These are phyloP conservation scores for Cenococcum geophilum DNA, from an alignment of 495 filamentous ascomycete species.

Conservation along the genomic window DNA sequence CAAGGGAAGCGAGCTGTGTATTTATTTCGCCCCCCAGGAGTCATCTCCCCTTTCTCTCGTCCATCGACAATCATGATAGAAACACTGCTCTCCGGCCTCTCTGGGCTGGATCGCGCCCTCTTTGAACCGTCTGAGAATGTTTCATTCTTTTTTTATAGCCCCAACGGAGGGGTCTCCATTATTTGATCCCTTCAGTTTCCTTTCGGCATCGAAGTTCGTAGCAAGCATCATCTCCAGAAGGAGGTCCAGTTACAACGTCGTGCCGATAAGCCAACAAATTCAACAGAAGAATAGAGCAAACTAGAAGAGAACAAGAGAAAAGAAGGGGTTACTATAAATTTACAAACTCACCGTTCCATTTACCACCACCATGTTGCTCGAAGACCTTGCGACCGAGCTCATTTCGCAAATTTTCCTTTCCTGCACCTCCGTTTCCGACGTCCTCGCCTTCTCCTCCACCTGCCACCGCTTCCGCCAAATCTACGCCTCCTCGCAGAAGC, in stretches of 20 bases:
- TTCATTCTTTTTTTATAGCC: conserved; percentile 53
- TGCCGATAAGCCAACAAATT: conserved; percentile 10
- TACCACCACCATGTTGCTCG: conserved; percentile 43
- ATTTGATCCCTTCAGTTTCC: conserved; percentile 46
- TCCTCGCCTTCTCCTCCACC: conserved; percentile 50
- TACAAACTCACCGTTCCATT: background rate
- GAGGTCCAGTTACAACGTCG: conserved; percentile 24
- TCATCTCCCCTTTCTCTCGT: conserved; percentile 11
- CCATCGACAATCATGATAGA: conserved; percentile 23
- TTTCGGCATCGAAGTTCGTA: conserved; percentile 33
- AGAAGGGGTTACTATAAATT: conserved; percentile 3
- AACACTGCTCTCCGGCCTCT: conserved; percentile 14
- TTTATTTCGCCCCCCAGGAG: background rate
- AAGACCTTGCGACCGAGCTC: conserved; percentile 55
- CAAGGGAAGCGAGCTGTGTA: background rate
- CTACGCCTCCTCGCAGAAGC: conserved; percentile 47
- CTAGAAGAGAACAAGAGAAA: conserved; percentile 20
- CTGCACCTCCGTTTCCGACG: conserved; percentile 47
- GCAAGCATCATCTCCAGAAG: conserved; percentile 15
- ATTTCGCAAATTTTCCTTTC: conserved; percentile 55
- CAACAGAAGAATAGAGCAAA: conserved; percentile 27
- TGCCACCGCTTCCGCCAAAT: conserved; percentile 51
- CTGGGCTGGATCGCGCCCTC: conserved; percentile 19
- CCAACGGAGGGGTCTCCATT: conserved; percentile 63
- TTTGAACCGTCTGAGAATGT: conserved; percentile 37